These are phyloP conservation scores for Thraustochytrium sp. DNA, from an alignment of 352 stramenopile genomes.

Conservation along the genomic window DNA sequence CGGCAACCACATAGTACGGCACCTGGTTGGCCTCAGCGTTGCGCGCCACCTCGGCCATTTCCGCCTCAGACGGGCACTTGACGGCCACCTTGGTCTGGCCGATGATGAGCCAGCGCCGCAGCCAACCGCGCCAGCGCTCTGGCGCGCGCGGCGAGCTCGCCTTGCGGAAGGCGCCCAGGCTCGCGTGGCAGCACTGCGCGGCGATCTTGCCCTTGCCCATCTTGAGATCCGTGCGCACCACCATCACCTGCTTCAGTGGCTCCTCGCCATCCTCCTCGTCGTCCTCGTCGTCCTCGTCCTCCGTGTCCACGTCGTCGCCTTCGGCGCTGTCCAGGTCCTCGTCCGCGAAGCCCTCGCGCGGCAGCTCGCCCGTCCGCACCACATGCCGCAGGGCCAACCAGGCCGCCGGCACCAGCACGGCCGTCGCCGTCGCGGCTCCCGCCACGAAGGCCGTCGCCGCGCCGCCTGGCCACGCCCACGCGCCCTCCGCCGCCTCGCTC, in stretches of 20 bases:
- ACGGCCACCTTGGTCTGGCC: slow-evolving; percentile 50
- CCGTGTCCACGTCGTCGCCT: not conserved
- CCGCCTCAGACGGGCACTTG: slow-evolving; percentile 46
- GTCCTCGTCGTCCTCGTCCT: slow-evolving; percentile 30
- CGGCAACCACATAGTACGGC: slow-evolving; percentile 64
- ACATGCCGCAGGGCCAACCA: not conserved
- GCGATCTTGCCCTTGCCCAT: slow-evolving; percentile 87
- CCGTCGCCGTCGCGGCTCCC: not conserved
- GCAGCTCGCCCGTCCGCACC: too few relatives aligned
- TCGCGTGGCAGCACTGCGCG: slow-evolving; percentile 65
- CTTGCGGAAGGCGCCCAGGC: slow-evolving; percentile 87
- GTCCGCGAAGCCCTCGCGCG: not conserved
- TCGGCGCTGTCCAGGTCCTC: slow-evolving; percentile 32
- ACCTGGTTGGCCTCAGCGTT: slow-evolving; percentile 54
- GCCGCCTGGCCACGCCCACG: too few relatives aligned
- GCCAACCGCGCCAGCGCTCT: not conserved
- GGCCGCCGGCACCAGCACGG: not conserved
- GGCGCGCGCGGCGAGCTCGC: slow-evolving; percentile 48
- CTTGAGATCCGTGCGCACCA: slow-evolving; percentile 84
- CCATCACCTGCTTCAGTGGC: slow-evolving; percentile 83
- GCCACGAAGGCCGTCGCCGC: not conserved
- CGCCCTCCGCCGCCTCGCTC: too few relatives aligned
- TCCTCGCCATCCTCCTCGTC: slow-evolving; percentile 62
- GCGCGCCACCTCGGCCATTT: slow-evolving; percentile 56
- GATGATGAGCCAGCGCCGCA: slow-evolving; percentile 27